These are phyloP conservation scores for Rhodomyrtus tomentosa DNA, from an alignment of 345 rosid species.

Conservation along the genomic window DNA sequence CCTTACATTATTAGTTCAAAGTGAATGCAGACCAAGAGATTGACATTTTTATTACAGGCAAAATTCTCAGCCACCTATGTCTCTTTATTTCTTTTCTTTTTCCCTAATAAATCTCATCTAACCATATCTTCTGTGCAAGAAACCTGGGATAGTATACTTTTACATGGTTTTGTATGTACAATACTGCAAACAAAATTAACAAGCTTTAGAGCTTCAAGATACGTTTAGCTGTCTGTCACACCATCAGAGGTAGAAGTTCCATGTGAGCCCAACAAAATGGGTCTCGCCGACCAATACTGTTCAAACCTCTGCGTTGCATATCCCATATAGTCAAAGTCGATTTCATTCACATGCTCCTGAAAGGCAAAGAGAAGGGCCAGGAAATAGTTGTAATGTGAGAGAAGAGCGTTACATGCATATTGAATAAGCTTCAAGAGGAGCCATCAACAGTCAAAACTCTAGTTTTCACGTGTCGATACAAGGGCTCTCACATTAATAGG, in stretches of 20 bases:
- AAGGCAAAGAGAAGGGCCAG: not conserved
- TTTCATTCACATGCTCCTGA: slow-evolving; percentile 50
- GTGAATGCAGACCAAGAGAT: not conserved
- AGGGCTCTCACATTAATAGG: not conserved
- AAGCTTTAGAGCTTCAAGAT: not conserved
- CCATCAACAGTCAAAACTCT: not conserved
- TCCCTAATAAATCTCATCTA: not conserved
- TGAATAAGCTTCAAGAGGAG: not conserved
- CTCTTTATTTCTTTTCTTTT: not conserved
- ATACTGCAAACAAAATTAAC: not conserved
- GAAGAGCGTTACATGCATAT: not conserved
- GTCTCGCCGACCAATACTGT: slow-evolving; percentile 39
- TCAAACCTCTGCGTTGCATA: slow-evolving; percentile 60
- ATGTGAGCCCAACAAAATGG: slow-evolving; percentile 17
- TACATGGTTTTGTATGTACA: not conserved
- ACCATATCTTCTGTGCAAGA: not conserved
- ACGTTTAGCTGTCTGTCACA: not conserved
- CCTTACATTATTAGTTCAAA: not conserved
- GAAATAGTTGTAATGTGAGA: not conserved
- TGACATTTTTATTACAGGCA: not conserved
- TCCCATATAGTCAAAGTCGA: slow-evolving; percentile 56
- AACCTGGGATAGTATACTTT: not conserved
- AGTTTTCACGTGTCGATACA: not conserved
- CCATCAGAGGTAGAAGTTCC: not conserved
- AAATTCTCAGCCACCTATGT: not conserved